A percentile compares a stretch with the other conserved stretches of the same genome.
Conservation (phyloP, 148 eudicot genomes). For the Pouteria glomerata region DNA sequence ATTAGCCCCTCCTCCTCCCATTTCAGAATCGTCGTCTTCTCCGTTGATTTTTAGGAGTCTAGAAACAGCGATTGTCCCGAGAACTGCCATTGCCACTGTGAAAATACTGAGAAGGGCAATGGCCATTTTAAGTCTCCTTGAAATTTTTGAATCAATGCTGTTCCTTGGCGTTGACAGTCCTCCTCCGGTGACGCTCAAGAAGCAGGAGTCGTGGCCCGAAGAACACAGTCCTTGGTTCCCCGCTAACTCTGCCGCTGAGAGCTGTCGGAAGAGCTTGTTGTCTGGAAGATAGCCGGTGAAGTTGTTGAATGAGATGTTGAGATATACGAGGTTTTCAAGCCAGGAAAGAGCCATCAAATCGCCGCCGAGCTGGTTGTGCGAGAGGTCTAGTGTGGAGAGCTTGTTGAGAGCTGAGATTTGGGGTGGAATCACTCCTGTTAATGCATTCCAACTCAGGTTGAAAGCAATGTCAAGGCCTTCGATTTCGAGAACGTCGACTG, state of each 20-base stretch:
- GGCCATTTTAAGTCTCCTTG: constrained; percentile 41
- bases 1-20: constrained; percentile 43
- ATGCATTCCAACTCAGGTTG: constrained; percentile 66
- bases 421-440: constrained; percentile 57
- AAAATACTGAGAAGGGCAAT: constrained; percentile 42
- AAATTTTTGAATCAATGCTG: constrained; percentile 15
- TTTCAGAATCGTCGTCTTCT: constrained; percentile 55
- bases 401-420: constrained; percentile 61
- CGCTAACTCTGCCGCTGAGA: constrained; percentile 50
- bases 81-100: constrained; percentile 42
- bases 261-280: constrained; percentile 68
- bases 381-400: constrained; percentile 68
- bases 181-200: constrained; percentile 23
- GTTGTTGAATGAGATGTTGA: constrained; percentile 75
- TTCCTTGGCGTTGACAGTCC: constrained; percentile 16
- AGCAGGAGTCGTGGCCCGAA: constrained; percentile 48
- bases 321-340: constrained; percentile 65
- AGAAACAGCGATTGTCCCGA: constrained; percentile 47
- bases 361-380: constrained; percentile 65
- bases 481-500: constrained; percentile 46
- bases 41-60: constrained; percentile 34
- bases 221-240: constrained; percentile 70
- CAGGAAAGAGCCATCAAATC: constrained; percentile 54
- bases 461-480: constrained; percentile 67
- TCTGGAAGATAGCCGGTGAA: constrained; percentile 76